Conservation (phyloP, 257 asterid species). For the Voacanga thouarsii region DNA sequence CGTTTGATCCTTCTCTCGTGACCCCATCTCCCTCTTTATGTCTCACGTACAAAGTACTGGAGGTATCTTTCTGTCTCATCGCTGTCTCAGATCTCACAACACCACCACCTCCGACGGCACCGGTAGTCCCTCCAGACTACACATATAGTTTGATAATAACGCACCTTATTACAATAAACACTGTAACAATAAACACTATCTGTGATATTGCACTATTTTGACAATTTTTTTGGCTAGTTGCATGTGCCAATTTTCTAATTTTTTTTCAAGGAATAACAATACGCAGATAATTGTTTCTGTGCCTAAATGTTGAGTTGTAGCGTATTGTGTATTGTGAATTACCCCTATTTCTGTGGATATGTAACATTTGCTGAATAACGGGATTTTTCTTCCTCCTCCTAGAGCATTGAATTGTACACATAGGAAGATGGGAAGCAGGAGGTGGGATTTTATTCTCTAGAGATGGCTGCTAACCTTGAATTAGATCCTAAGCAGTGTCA, state of each 20-base stretch:
- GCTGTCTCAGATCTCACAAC: too few species aligned
- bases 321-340: too few species aligned
- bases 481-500: conserved; percentile 87
- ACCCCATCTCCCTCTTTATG: conserved; percentile 47
- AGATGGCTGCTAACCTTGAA: conserved; percentile 95
- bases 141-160: too few species aligned
- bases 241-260: neutral
- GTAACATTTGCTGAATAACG: too few species aligned
- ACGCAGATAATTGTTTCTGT: neutral
- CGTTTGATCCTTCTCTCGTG: conserved; percentile 58
- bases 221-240: neutral
- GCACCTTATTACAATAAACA: too few species aligned
- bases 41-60: too few species aligned
- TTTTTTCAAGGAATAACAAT: neutral
- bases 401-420: conserved; percentile 78
- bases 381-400: too few species aligned
- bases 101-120: too few species aligned
- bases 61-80: too few species aligned
- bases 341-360: too few species aligned
- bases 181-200: neutral
- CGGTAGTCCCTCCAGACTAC: too few species aligned
- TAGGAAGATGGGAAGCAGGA: conserved; percentile 68
- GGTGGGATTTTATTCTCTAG: conserved; percentile 87
- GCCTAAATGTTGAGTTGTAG: too few species aligned
- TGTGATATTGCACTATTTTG: neutral